phyloP scores from a whole-genome alignment of 495 filamentous ascomycete genomes.

The Tuber indicum region DNA sequence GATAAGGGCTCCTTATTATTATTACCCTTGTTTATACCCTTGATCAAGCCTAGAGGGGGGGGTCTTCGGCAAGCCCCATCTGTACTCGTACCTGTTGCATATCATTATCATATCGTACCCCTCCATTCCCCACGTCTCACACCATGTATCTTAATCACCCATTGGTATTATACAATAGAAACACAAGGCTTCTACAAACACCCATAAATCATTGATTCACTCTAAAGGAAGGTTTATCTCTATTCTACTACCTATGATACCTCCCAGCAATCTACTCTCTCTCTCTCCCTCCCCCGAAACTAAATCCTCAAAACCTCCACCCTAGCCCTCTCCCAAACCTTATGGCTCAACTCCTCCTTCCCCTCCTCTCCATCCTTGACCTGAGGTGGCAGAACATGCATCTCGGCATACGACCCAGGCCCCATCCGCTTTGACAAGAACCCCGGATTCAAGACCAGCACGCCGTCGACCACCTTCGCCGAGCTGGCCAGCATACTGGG shows the following conservation, averaged over 20 bases:
- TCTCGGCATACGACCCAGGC: slow-evolving; percentile 21
- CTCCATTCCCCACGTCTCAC: neutral
- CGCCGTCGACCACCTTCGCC: slow-evolving; percentile 50
- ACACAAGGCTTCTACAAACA: neutral
- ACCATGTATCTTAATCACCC: neutral
- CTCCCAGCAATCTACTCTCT: neutral
- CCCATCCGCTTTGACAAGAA: slow-evolving; percentile 18
- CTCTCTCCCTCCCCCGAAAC: neutral
- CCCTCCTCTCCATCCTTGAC: slow-evolving; percentile 4
- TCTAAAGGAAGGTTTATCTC: neutral
- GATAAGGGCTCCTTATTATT: neutral
- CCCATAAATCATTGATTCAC: neutral
- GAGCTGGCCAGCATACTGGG: slow-evolving; percentile 80
- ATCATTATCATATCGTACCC: neutral
- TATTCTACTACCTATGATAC: neutral
- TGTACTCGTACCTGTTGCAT: neutral
- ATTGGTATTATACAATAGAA: neutral
- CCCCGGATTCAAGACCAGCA: slow-evolving; percentile 44
- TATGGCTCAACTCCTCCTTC: slow-evolving; percentile 13
- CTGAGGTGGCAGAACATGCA: slow-evolving; percentile 14
- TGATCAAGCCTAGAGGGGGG: neutral
- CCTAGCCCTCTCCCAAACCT: slow-evolving; percentile 38
- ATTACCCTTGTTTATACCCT: neutral
- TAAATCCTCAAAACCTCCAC: slow-evolving; percentile 39
- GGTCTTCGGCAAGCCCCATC: neutral